A percentile compares a stretch with the other conserved stretches of the same genome.
phyloP scores from a whole-genome alignment of 176 grass and related monocot genomes.

The Triticum dicoccoides region DNA sequence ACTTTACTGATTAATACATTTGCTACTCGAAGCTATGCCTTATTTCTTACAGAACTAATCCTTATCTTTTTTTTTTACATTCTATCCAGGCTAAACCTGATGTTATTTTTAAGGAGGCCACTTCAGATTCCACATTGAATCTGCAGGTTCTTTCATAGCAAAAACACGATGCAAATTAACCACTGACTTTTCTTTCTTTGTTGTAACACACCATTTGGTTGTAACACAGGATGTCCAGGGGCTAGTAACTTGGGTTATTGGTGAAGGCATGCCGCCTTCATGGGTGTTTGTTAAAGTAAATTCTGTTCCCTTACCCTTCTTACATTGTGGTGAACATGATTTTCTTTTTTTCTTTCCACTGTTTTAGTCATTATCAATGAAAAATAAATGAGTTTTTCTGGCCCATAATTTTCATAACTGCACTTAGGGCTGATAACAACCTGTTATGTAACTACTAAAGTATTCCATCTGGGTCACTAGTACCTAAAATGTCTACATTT shows the following conservation, averaged over 20 bases:
- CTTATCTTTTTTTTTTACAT: not conserved
- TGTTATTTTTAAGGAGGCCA: slow-evolving; percentile 61
- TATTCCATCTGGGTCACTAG: too few species aligned
- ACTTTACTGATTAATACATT: not conserved
- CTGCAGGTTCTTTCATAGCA: slow-evolving; percentile 52
- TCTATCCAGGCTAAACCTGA: slow-evolving; percentile 70
- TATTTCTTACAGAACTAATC: not conserved
- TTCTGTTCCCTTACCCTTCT: not conserved
- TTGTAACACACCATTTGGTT: slow-evolving; percentile 25
- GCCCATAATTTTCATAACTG: not conserved
- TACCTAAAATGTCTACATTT: too few species aligned
- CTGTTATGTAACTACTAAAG: not conserved
- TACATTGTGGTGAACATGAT: not conserved
- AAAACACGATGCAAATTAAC: slow-evolving; percentile 2
- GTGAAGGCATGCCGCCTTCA: slow-evolving; percentile 76
- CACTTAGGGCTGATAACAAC: not conserved
- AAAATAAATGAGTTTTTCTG: not conserved
- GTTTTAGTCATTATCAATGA: not conserved
- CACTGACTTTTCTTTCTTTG: not conserved
- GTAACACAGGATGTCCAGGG: slow-evolving; percentile 78
- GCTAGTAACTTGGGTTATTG: slow-evolving; percentile 81
- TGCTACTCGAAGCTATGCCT: not conserved
- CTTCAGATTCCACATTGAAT: slow-evolving; percentile 60
- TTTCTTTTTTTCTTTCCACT: not conserved
- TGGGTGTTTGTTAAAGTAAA: slow-evolving; percentile 97